A percentile compares a stretch with the other conserved stretches of the same genome.
These are phyloP conservation scores for Polytrichum commune DNA, from an alignment of 225 moss, liverwort and hornwort species.

Conservation along the genomic window DNA sequence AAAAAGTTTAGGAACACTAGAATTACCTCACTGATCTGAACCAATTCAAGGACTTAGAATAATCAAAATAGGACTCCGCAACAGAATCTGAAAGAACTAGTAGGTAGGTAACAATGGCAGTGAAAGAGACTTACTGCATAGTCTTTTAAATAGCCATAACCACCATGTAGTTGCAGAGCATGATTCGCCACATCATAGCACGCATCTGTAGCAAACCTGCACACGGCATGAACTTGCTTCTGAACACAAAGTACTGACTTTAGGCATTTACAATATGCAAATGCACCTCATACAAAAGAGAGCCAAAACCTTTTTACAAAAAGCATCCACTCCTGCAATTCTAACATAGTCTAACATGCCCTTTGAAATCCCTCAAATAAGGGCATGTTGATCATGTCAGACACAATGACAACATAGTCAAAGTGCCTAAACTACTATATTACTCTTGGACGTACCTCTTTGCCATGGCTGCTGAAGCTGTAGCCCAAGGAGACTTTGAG, in stretches of 20 bases:
- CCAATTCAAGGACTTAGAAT: too few species aligned
- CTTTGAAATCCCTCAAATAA: neutral
- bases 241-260: too few species aligned
- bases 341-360: neutral
- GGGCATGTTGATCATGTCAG: neutral
- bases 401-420: neutral
- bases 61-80: too few species aligned
- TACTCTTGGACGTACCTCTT: constrained; percentile 51
- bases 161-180: constrained; percentile 96
- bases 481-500: constrained; percentile 75
- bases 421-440: too few species aligned
- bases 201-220: constrained; percentile 88
- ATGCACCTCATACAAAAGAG: too few species aligned
- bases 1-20: neutral
- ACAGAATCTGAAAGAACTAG: too few species aligned
- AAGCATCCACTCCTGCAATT: too few species aligned
- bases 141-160: constrained; percentile 97
- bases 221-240: constrained; percentile 1
- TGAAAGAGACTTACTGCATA: constrained; percentile 58
- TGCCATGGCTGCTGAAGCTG: constrained; percentile 94
- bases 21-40: too few species aligned
- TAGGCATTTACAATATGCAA: too few species aligned
- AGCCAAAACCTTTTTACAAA: too few species aligned
- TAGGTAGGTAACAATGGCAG: neutral
- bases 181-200: constrained; percentile 85